Percentiles rank a stretch among this genome's conserved stretches.
phyloP scores from a whole-genome alignment of 1,284 basidiomycete genomes.

The Neolentinus lepideus region DNA sequence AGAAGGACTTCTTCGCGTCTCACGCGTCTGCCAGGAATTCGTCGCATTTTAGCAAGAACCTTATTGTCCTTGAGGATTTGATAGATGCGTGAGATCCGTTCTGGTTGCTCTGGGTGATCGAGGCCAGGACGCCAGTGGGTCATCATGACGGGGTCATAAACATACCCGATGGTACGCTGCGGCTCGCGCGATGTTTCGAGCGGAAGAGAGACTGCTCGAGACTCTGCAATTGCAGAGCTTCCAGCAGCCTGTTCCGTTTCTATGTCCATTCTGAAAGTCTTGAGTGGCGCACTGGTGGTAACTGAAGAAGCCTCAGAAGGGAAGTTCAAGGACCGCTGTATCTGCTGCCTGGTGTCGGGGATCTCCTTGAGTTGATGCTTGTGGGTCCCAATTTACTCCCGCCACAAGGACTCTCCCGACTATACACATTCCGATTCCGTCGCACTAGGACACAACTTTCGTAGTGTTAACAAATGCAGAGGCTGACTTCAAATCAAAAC shows the following conservation, averaged over 20 bases:
- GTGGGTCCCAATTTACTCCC: too few species aligned
- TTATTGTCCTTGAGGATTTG: constrained; percentile 52
- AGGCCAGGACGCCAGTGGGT: constrained; percentile 55
- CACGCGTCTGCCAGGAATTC: constrained; percentile 70
- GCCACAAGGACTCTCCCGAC: too few species aligned
- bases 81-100: constrained; percentile 80
- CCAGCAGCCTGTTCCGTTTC: not conserved
- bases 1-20: constrained; percentile 75
- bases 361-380: too few species aligned
- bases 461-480: too few species aligned
- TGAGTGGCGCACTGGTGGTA: not conserved
- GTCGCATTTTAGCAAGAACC: constrained; percentile 71
- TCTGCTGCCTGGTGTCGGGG: too few species aligned
- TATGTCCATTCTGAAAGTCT: not conserved
- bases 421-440: too few species aligned
- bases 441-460: too few species aligned
- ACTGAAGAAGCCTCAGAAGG: not conserved
- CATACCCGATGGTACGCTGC: constrained; percentile 58
- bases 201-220: not conserved
- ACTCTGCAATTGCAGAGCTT: not conserved
- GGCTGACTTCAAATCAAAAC: too few species aligned
- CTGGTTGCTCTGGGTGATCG: constrained; percentile 85
- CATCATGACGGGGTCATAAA: constrained; percentile 88
- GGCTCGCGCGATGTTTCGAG: not conserved
- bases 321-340: not conserved